Percentiles rank a stretch among this genome's conserved stretches.
Conservation (phyloP, 768 basidiomycete genomes). For the Clavaria fumosa region DNA sequence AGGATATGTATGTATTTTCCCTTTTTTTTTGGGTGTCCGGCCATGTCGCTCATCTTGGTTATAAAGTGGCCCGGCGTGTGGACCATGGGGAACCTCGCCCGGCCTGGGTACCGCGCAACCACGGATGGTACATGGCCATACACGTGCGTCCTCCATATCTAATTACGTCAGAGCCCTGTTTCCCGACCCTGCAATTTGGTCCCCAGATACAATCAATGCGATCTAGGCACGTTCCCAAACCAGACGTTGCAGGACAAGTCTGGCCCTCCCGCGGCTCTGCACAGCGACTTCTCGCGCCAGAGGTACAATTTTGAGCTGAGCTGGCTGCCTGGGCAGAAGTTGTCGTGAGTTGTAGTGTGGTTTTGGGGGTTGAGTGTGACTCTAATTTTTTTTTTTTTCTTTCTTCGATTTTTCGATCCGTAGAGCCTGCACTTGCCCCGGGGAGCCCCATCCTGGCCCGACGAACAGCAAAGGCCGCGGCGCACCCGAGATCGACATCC, state of each 20-base stretch:
- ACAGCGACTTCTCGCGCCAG: constrained; percentile 28
- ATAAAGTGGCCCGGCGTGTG: constrained; percentile 81
- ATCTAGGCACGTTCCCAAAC: constrained; percentile 65
- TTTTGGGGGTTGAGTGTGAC: no score
- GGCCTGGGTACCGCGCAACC: constrained; percentile 67
- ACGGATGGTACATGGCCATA: constrained; percentile 80
- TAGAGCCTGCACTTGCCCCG: constrained; percentile 63
- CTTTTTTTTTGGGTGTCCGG: background rate
- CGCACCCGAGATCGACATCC: constrained; percentile 71
- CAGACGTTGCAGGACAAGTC: constrained; percentile 38
- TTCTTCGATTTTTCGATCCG: background rate
- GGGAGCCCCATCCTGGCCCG: constrained; percentile 70
- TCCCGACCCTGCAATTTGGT: background rate
- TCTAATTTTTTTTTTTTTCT: background rate
- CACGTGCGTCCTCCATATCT: constrained; percentile 28
- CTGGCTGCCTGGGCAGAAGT: constrained; percentile 64
- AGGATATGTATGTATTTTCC: constrained; percentile 28
- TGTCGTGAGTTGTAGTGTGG: constrained; percentile 52
- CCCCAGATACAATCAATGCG: constrained; percentile 45
- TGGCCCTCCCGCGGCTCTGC: constrained; percentile 46
- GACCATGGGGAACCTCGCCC: constrained; percentile 80
- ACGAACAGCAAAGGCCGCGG: constrained; percentile 37
- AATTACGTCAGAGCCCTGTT: background rate
- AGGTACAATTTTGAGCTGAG: constrained; percentile 50
- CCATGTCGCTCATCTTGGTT: background rate